A percentile compares a stretch with the other conserved stretches of the same genome.
Evolutionary conservation across 1,284 basidiomycete genomes (phyloP).

Genomic region (Marasmius tenuissimus): DNA sequence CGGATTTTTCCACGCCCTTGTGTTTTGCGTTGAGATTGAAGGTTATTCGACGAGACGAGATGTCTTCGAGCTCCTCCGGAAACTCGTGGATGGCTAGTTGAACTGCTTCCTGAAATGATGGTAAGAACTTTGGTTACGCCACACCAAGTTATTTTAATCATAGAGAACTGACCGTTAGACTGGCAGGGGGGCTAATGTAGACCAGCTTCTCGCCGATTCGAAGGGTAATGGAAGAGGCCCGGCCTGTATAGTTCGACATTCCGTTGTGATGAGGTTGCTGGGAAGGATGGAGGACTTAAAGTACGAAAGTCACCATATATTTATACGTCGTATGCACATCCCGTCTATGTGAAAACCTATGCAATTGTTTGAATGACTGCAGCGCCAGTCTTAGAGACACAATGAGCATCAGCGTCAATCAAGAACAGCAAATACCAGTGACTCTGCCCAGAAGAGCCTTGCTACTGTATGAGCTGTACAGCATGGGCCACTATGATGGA

Average conservation of each 20-base stretch:
- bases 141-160: neutral
- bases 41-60: conserved; percentile 42
- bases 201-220: conserved; percentile 43
- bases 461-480: too few relatives aligned
- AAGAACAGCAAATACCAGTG: too few relatives aligned
- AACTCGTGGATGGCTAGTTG: conserved; percentile 48
- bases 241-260: conserved; percentile 22
- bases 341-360: too few relatives aligned
- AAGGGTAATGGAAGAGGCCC: conserved; percentile 45
- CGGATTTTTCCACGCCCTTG: conserved; percentile 29
- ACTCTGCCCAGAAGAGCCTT: too few relatives aligned
- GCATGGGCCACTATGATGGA: neutral
- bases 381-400: too few relatives aligned
- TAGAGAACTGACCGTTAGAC: conserved; percentile 41
- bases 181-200: conserved; percentile 49
- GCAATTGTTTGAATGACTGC: too few relatives aligned
- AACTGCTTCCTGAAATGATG: conserved; percentile 48
- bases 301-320: neutral
- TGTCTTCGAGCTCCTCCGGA: conserved; percentile 39
- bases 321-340: too few relatives aligned
- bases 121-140: neutral
- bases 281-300: neutral
- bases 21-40: conserved; percentile 42
- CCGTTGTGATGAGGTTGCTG: neutral
- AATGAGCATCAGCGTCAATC: too few relatives aligned